A percentile compares a stretch with the other conserved stretches of the same genome.
These are phyloP conservation scores for Chenopodium berlandieri DNA, from an alignment of 148 eudicot species.

Conservation along the genomic window DNA sequence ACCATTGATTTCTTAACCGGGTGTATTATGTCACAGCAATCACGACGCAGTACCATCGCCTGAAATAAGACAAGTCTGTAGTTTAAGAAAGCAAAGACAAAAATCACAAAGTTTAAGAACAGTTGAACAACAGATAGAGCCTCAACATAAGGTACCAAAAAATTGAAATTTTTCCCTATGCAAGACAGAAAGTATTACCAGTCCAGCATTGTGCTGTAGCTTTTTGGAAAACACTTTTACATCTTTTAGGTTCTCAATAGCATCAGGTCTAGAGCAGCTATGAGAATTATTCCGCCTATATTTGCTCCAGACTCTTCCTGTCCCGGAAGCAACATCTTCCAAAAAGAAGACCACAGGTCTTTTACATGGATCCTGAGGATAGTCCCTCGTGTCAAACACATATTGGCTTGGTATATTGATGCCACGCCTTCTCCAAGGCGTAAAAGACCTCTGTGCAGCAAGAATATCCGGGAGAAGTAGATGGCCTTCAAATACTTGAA, in stretches of 20 bases:
- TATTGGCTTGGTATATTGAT: slow-evolving; percentile 30
- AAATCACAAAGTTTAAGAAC: background rate
- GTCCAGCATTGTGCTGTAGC: slow-evolving; percentile 34
- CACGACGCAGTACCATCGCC: slow-evolving; percentile 61
- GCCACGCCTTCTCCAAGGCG: slow-evolving; percentile 66
- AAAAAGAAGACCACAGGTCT: slow-evolving; percentile 66
- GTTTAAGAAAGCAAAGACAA: background rate
- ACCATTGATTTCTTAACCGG: slow-evolving; percentile 44
- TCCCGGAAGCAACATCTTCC: slow-evolving; percentile 38
- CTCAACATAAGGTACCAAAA: background rate
- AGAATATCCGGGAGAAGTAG: slow-evolving; percentile 60
- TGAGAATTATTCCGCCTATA: slow-evolving; percentile 37
- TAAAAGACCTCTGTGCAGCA: slow-evolving; percentile 51
- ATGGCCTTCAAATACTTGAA: slow-evolving; percentile 72
- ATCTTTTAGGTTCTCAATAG: slow-evolving; percentile 30
- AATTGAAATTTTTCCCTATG: background rate
- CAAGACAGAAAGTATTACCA: slow-evolving; percentile 35
- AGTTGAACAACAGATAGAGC: background rate
- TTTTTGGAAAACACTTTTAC: slow-evolving; percentile 53
- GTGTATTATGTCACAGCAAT: slow-evolving; percentile 65
- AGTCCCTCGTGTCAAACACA: slow-evolving; percentile 55
- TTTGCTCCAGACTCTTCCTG: slow-evolving; percentile 38
- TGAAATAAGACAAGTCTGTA: slow-evolving; percentile 13
- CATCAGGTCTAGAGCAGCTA: slow-evolving; percentile 37
- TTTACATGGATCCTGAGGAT: slow-evolving; percentile 48